A percentile compares a stretch with the other conserved stretches of the same genome.
Conservation (phyloP, 2,329 filamentous ascomycete genomes). For the Talaromyces sp. region DNA sequence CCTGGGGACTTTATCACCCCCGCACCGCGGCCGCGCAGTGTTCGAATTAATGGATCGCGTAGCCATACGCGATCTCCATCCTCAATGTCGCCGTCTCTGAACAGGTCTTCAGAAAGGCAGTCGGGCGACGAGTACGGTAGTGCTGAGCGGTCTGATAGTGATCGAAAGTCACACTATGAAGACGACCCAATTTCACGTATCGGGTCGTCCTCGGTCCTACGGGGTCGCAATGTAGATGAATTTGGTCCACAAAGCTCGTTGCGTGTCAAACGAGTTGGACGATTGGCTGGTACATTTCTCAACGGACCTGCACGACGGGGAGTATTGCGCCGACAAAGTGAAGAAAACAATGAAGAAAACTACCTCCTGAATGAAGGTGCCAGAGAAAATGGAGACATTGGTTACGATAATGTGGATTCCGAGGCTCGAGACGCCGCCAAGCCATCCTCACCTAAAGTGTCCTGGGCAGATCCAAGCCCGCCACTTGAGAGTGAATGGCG, state of each 20-base stretch:
- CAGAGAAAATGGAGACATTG: slow-evolving; percentile 30
- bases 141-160: slow-evolving; percentile 38
- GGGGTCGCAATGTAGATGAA: slow-evolving; percentile 61
- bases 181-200: slow-evolving; percentile 38
- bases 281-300: slow-evolving; percentile 74
- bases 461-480: slow-evolving; percentile 40
- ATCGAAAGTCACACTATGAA: slow-evolving; percentile 33
- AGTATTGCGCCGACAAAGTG: slow-evolving; percentile 62
- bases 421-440: slow-evolving; percentile 26
- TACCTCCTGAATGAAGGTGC: slow-evolving; percentile 31
- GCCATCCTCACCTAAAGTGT: slow-evolving; percentile 39
- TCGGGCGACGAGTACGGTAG: slow-evolving; percentile 35
- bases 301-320: slow-evolving; percentile 79
- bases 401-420: slow-evolving; percentile 32
- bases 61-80: slow-evolving; percentile 46
- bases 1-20: slow-evolving; percentile 50
- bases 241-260: slow-evolving; percentile 70
- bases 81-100: slow-evolving; percentile 41
- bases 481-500: slow-evolving; percentile 25
- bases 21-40: slow-evolving; percentile 47
- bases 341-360: slow-evolving; percentile 60
- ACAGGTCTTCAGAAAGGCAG: slow-evolving; percentile 33
- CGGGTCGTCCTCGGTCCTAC: slow-evolving; percentile 41
- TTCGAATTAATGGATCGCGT: slow-evolving; percentile 45
- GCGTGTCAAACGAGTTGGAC: slow-evolving; percentile 75